A percentile compares a stretch with the other conserved stretches of the same genome.
These are phyloP conservation scores for Boletus sp. DNA, from an alignment of 768 basidiomycete genomes.

Conservation along the genomic window DNA sequence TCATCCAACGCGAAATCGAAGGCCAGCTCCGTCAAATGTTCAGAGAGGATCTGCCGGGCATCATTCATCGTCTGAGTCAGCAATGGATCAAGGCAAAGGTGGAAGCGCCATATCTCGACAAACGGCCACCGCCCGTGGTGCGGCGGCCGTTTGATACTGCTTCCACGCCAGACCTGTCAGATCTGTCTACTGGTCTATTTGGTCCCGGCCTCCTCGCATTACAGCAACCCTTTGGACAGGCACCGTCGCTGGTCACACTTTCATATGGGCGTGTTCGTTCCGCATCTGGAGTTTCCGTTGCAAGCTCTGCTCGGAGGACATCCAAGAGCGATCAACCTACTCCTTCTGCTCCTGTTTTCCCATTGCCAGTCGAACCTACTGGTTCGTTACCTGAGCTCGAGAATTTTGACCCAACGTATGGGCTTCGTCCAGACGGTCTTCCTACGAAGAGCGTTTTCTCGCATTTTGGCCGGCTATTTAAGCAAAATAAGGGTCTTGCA, in stretches of 20 bases:
- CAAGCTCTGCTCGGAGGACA: constrained; percentile 32
- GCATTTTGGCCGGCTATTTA: constrained; percentile 73
- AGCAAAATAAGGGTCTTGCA: constrained; percentile 65
- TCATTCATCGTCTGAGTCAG: constrained; percentile 94
- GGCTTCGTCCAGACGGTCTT: constrained; percentile 87
- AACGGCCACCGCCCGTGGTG: constrained; percentile 40
- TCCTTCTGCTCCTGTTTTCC: constrained; percentile 20
- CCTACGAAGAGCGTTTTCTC: constrained; percentile 82
- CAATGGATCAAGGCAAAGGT: constrained; percentile 95
- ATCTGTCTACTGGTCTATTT: constrained; percentile 16
- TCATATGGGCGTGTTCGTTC: constrained; percentile 37
- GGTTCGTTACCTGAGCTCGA: constrained; percentile 53
- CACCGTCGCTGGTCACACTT: constrained; percentile 19
- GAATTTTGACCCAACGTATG: constrained; percentile 95
- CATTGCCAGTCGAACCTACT: constrained; percentile 23
- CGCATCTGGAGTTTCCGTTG: constrained; percentile 41
- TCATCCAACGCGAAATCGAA: constrained; percentile 97
- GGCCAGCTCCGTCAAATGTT: constrained; percentile 98
- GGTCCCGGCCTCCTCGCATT: constrained; percentile 11
- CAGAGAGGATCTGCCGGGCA: constrained; percentile 92
- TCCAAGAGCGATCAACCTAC: constrained; percentile 17
- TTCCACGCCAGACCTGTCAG: constrained; percentile 42
- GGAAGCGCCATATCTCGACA: constrained; percentile 82
- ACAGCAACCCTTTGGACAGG: constrained; percentile 27
- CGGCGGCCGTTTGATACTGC: constrained; percentile 37